These are phyloP conservation scores for Ustilago crameri DNA, from an alignment of 1,284 basidiomycete genomes.

Conservation along the genomic window DNA sequence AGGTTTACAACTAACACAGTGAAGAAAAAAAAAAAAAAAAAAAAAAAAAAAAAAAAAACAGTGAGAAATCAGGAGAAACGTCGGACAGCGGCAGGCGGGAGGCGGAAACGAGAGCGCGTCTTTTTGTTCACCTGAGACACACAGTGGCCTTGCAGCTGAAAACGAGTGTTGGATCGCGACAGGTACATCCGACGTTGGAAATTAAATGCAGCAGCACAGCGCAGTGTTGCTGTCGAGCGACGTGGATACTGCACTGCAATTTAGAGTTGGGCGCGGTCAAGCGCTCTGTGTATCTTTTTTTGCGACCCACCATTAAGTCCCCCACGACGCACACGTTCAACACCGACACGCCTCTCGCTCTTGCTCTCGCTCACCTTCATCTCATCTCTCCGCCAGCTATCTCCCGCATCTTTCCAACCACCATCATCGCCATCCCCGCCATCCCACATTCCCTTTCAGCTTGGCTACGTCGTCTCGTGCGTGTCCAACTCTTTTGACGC, in stretches of 20 bases:
- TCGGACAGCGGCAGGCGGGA: conserved; percentile 18
- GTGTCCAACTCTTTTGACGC: conserved; percentile 3
- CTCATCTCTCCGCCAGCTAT: conserved; percentile 11
- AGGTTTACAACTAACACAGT: conserved; percentile 21
- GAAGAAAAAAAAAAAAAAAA: neutral
- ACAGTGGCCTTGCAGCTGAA: neutral
- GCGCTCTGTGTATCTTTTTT: conserved; percentile 15
- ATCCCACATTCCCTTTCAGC: neutral
- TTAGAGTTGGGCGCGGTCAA: conserved; percentile 1
- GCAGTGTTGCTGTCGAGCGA: conserved; percentile 4
- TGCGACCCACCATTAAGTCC: conserved; percentile 2
- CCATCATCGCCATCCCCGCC: neutral
- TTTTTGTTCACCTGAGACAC: neutral
- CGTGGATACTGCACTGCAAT: conserved; percentile 14
- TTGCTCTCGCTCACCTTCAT: conserved; percentile 23
- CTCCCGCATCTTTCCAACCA: neutral
- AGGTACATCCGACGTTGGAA: too few species aligned
- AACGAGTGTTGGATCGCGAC: conserved; percentile 10
- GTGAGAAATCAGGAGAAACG: neutral
- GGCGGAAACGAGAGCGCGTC: conserved; percentile 8
- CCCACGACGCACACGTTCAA: neutral
- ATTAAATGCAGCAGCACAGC: conserved; percentile 16
- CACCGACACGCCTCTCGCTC: conserved; percentile 2
- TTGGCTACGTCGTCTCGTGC: neutral
- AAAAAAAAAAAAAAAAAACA: too few species aligned